Evolutionary conservation across 2,329 filamentous ascomycete genomes (phyloP).

Genomic region (Furcasterigmium sp.): DNA sequence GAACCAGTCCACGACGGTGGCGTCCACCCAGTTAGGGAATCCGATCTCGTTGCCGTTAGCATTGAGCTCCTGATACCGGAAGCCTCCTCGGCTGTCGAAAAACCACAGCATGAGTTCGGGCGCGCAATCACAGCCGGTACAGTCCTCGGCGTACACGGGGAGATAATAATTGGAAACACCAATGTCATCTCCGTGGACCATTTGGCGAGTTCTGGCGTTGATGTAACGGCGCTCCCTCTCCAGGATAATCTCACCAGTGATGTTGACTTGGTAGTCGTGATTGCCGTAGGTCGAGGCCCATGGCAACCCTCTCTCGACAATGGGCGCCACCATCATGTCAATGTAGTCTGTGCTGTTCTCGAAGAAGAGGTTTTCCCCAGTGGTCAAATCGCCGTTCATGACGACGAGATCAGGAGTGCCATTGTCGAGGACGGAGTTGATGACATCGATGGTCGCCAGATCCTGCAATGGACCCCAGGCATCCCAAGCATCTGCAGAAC

Average conservation of each 20-base stretch:
- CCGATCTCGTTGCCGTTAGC: constrained; percentile 13
- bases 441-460: constrained; percentile 25
- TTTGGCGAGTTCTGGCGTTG: constrained; percentile 30
- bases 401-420: constrained; percentile 36
- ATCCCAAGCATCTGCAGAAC: constrained; percentile 18
- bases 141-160: constrained; percentile 32
- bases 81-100: constrained; percentile 61
- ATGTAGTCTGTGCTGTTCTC: constrained; percentile 41
- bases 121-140: constrained; percentile 21
- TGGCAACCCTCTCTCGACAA: constrained; percentile 36
- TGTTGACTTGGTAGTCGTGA: constrained; percentile 52
- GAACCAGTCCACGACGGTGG: constrained; percentile 39
- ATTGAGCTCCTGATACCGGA: constrained; percentile 35
- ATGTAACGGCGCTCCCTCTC: constrained; percentile 29
- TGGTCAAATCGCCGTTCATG: constrained; percentile 52
- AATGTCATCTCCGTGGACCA: constrained; percentile 27
- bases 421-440: constrained; percentile 25
- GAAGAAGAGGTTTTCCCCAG: constrained; percentile 41
- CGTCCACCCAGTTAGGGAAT: constrained; percentile 37
- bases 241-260: constrained; percentile 39
- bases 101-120: constrained; percentile 59
- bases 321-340: constrained; percentile 40
- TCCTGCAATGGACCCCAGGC: constrained; percentile 31
- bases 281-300: constrained; percentile 59
- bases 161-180: constrained; percentile 43